These are phyloP conservation scores for Aspergillus neotritici DNA, from an alignment of 2,329 filamentous ascomycete species.

Conservation along the genomic window DNA sequence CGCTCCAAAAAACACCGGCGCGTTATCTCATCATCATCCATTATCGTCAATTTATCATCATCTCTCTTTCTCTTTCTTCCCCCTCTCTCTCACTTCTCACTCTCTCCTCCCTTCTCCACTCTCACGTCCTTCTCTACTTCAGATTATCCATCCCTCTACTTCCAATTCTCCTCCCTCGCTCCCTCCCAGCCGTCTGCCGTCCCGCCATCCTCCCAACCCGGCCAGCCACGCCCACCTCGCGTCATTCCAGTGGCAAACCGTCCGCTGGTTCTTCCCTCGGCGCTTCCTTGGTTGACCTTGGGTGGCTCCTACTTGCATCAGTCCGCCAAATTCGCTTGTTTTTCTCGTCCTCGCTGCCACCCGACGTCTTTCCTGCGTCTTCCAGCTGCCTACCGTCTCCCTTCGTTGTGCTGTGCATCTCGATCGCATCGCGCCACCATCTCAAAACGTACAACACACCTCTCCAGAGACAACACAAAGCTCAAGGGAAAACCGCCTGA, in stretches of 20 bases:
- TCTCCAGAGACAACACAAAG: not conserved
- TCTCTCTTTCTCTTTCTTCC: not conserved
- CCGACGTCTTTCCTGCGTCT: slow-evolving; percentile 2
- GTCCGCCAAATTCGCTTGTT: too few species aligned
- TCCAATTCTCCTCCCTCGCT: not conserved
- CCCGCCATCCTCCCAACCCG: not conserved
- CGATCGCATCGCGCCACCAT: too few species aligned
- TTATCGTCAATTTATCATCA: not conserved
- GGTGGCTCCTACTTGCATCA: slow-evolving; percentile 10
- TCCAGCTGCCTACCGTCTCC: not conserved
- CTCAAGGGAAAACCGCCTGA: not conserved
- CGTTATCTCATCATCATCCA: not conserved
- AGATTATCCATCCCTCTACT: not conserved
- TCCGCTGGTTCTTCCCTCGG: slow-evolving; percentile 28
- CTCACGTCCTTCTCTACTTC: not conserved
- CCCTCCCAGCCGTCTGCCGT: not conserved
- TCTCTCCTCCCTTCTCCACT: slow-evolving; percentile 4
- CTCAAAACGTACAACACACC: too few species aligned
- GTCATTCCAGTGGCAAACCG: slow-evolving; percentile 28
- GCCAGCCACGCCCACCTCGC: slow-evolving; percentile 16
- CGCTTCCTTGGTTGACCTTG: slow-evolving; percentile 14
- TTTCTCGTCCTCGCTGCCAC: slow-evolving; percentile 2
- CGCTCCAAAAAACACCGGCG: not conserved
- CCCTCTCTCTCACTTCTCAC: slow-evolving; percentile 5
- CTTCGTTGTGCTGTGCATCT: too few species aligned